phyloP scores from a whole-genome alignment of 75 land plant species.

The Adiantum capillusveneris region DNA sequence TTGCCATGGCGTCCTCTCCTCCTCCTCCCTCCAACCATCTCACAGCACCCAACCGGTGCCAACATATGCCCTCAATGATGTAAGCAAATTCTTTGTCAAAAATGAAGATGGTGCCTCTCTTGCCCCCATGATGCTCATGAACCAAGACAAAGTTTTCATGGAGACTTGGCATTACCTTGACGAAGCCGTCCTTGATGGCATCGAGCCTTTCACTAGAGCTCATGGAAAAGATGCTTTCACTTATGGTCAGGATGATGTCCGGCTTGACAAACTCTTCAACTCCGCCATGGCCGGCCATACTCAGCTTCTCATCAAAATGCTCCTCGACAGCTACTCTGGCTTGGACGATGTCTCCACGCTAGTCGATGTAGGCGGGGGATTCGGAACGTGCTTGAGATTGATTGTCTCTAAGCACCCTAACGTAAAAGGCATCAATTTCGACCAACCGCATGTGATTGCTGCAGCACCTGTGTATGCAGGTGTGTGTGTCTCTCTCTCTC shows the following conservation, averaged over 20 bases:
- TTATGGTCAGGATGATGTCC: conserved; percentile 8
- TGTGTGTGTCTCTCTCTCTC: too few species aligned
- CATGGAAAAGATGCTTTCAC: conserved; percentile 7
- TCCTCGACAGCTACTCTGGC: conserved; percentile 44
- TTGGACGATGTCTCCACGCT: conserved; percentile 24
- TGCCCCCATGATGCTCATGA: background rate
- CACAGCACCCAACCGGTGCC: too few species aligned
- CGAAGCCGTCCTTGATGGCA: conserved; percentile 12
- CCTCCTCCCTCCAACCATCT: too few species aligned
- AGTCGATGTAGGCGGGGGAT: conserved; percentile 80
- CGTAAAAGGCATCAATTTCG: conserved; percentile 51
- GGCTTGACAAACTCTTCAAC: conserved; percentile 26
- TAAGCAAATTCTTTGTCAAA: background rate
- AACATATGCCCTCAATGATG: background rate
- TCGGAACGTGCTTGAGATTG: conserved; percentile 35
- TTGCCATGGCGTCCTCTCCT: too few species aligned
- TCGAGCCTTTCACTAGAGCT: conserved; percentile 10
- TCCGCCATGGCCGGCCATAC: conserved; percentile 45
- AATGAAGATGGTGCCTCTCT: background rate
- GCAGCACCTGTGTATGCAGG: conserved; percentile 38
- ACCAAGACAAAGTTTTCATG: background rate
- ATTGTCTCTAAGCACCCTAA: conserved; percentile 42
- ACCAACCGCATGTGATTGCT: conserved; percentile 44
- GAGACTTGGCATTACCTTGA: background rate
- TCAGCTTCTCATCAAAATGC: conserved; percentile 36